phyloP scores from a whole-genome alignment of 257 asterid genomes.

The Mentha longifolia region DNA sequence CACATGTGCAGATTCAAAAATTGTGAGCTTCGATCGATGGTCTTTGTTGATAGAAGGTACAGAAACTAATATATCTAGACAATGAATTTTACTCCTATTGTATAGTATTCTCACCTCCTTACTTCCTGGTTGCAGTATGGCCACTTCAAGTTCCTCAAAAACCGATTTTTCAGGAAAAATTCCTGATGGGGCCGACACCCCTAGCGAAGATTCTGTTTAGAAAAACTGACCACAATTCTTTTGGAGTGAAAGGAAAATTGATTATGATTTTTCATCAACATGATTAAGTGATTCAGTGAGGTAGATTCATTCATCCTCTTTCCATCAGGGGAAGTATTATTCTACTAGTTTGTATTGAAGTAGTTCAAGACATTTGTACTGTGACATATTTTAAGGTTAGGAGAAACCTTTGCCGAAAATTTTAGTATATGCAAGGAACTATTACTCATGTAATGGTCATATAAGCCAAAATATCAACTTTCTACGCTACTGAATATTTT shows the following conservation, averaged over 20 bases:
- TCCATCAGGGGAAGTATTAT: neutral
- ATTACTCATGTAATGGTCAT: neutral
- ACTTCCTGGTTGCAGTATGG: conserved; percentile 52
- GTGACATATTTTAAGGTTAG: neutral
- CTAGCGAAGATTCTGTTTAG: conserved; percentile 50
- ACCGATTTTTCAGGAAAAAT: conserved; percentile 73
- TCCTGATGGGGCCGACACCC: conserved; percentile 66
- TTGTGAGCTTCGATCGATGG: conserved; percentile 87
- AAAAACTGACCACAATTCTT: conserved; percentile 26
- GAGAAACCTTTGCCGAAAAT: neutral
- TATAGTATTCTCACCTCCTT: conserved; percentile 10
- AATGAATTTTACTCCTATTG: neutral
- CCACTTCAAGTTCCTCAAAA: conserved; percentile 55
- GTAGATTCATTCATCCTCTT: conserved; percentile 13
- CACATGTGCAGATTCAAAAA: conserved; percentile 69
- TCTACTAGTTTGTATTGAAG: neutral
- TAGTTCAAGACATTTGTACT: neutral
- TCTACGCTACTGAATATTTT: neutral
- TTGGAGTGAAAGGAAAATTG: conserved; percentile 10
- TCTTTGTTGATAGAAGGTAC: conserved; percentile 80
- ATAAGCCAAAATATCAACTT: neutral
- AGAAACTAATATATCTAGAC: neutral
- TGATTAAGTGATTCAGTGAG: conserved; percentile 22
- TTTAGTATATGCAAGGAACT: neutral
- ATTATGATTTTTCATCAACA: conserved; percentile 17